Base-by-base conservation (phyloP, 495 filamentous ascomycete species). In the Tuber magnatum region DNA sequence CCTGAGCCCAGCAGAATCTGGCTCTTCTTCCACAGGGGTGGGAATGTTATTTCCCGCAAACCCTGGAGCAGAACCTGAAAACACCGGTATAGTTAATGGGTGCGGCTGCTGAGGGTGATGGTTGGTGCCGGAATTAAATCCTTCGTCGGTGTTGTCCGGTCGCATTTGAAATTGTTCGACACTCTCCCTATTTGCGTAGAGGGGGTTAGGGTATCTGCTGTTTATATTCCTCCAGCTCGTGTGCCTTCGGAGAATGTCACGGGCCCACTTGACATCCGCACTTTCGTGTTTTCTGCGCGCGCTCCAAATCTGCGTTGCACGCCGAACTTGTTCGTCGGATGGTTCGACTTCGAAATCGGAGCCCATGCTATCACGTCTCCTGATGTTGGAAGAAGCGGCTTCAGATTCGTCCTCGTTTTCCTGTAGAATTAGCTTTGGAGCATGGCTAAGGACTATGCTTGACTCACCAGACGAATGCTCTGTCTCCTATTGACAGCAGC, bases 261-360 rank as follows among this genome's bases (percentile, higher is more conserved):
- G 69, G 3, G 77, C 77, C 77, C 77, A 79, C 18, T 79, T 76
- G 41, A 79, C 42, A 68, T 79, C 76, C 38, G 70, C 44, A 24
- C 75, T 73, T 18, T 71, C 39, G 46, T 78, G 40, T 22, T 70
- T 56, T 32, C 69, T 68, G 40, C 48, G 10, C 32, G 71, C 75
- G 1, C 38, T 70, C 32, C 46, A 79, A 44, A 79, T 79, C 61
- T 71, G 41, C 32, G 69, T 38, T 24, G 77, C 77, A 39, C 51
- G 76, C 41, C 73, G 72, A 43, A 79, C 73, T 42, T 79, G 72
- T 72, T 79, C 73, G 24, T 79, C 76, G 1, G 76, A 72, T 10
- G 77, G 77, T 7, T 79, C 76, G 39, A 72, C 76, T 39, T 79
- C 76, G 48, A 75, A 79, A 61, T 79, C 77, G 14, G 72, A 79